Evolutionary conservation across 1,284 basidiomycete species (phyloP), one percentile per base, ranked within the genome.

Genomic region (Tremellales sp.): DNA sequence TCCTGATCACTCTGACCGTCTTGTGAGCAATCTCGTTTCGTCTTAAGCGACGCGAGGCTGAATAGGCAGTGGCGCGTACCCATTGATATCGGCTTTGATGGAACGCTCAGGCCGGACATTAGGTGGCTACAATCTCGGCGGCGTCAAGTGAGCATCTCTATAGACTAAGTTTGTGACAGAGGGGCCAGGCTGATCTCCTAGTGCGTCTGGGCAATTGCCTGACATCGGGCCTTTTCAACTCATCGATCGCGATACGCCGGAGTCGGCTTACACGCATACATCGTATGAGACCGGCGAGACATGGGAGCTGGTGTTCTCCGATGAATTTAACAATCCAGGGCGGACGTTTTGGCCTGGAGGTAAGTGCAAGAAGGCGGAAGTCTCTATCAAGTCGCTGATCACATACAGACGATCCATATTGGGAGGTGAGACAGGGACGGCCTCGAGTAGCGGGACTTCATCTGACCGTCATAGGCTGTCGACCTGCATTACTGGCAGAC

Each of bases 241-340:
- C 7, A 80, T 92, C 55, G 89, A 93, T 67, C 46, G 66, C 3
- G 83, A 84, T 27, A 92, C 87, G 0, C 85, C 85, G 2, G 51
- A 70, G 17, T 75, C 76, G 24, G 87, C 77, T 6, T 68, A 70
- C 53, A 73, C 64, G 22, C 79, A 81, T 23, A 78, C 73, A 4
- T 85, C 84, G 19, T 75, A 81, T 7, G 87, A 92, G 47, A 70
- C 66, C 60, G 87, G 87, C 3, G 77, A 82, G 47, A 71, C 78
- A n/a, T 91, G 88, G 73, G 78, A 84, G 53, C 81, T 97, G 26
- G 84, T 91, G 2, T 93, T 92, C 70, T 90, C 85, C 50, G 93
- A 97, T 72, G 93, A 97, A 73, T 96, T 96, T 71, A 84, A 93
- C 44, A 75, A 65, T 5, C 83, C 85, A 26, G 91, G 89, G 6